Evolutionary conservation across 768 basidiomycete genomes (phyloP).

Genomic region (Symmetrospora coprosmae): DNA sequence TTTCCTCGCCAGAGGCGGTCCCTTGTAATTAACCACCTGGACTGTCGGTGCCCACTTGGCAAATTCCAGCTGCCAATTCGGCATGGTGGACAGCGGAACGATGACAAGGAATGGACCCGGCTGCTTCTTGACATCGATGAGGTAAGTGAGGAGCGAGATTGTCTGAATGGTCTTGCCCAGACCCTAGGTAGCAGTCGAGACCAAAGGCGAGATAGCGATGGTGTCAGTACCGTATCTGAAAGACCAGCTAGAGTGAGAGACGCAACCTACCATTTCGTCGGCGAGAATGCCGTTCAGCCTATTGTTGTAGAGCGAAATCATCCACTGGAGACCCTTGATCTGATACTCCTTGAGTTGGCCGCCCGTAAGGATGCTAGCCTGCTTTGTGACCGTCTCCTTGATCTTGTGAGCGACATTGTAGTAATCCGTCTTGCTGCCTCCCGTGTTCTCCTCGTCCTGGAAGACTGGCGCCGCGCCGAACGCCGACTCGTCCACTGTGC

Average conservation of each 20-base stretch:
- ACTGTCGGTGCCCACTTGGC: constrained; percentile 43
- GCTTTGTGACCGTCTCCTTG: constrained; percentile 65
- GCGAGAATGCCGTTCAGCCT: constrained; percentile 35
- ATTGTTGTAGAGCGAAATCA: constrained; percentile 34
- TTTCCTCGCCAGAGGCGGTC: constrained; percentile 65
- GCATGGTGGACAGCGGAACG: constrained; percentile 79
- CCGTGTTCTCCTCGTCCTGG: constrained; percentile 46
- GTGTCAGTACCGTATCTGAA: too few species aligned
- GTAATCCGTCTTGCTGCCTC: constrained; percentile 74
- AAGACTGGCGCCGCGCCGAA: constrained; percentile 56
- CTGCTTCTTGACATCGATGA: constrained; percentile 53
- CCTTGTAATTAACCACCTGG: constrained; percentile 83
- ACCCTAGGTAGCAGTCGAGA: constrained; percentile 22
- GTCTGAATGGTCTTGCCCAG: constrained; percentile 71
- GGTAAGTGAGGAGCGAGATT: constrained; percentile 83
- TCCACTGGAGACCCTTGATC: constrained; percentile 35
- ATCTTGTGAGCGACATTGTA: constrained; percentile 88
- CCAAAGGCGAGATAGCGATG: background rate
- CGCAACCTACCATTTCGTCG: constrained; percentile 34
- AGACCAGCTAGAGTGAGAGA: too few species aligned
- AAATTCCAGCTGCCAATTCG: constrained; percentile 34
- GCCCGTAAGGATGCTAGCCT: constrained; percentile 71
- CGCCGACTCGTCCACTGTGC: constrained; percentile 58
- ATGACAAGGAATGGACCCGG: constrained; percentile 75
- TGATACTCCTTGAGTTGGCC: constrained; percentile 79